Evolutionary conservation across 139 green algal genomes (phyloP), one percentile per base, ranked within the genome.

Genomic region (Chlorella sp.): DNA sequence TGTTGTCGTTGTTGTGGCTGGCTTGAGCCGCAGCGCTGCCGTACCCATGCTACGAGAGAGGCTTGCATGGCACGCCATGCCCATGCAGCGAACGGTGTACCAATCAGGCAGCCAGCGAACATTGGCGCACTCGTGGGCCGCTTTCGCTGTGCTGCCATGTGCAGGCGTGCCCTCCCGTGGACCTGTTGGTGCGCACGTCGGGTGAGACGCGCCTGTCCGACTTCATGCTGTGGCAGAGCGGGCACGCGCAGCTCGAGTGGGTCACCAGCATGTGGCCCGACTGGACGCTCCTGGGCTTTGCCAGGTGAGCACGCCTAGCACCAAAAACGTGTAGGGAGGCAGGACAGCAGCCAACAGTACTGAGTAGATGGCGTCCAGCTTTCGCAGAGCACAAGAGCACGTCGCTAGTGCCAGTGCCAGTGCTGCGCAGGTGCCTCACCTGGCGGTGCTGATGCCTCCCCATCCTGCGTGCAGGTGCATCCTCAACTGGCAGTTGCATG

Each of bases 171-270:
- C 55, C 55, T 64, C 55, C 55, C 22, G 55, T 96, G 1, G 91
- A 97, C 73, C 76, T 98, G 32, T 76, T 97, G 20, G 74, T 98
- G 0, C 84, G 94, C 30, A 98, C 94, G 5, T 93, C 84, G 0
- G 94, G 94, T 0, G 94, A 98, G 81, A 89, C 81, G 2, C 85
- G 94, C 0, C 87, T 98, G 5, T 91, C 76, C 5, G 91, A 98
- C 85, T 98, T 97, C 70, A 68, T 97, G 77, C 74, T 94, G 29
- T 92, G 88, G 86, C 93, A 97, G 76, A 70, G 70, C 33, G 62
- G 51, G 29, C 62, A 81, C 61, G 91, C 93, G 31, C 75, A 88
- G 51, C 83, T 98, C 5, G 70, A 80, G 2, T 98, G 96, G 76
- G 73, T 87, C 10, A 55, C 80, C 10, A 32, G 24, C 22, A 62